Conservation (phyloP, 768 basidiomycete genomes). For the Imleria badia region DNA sequence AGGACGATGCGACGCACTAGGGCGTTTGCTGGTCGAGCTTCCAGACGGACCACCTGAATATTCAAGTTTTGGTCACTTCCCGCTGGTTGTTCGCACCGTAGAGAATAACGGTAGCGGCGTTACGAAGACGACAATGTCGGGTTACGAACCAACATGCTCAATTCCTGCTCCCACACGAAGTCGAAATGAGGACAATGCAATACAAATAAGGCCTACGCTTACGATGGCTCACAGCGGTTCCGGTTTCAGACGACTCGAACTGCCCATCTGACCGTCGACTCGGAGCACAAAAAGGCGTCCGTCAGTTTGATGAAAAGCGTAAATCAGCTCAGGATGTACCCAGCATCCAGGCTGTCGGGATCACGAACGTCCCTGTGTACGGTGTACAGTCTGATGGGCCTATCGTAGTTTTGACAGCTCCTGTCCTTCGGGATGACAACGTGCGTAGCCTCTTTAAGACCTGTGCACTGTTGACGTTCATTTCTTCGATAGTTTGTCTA, state of each 20-base stretch:
- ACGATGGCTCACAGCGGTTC: too few relatives aligned
- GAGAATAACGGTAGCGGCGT: not conserved
- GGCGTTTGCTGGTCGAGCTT: slow-evolving; percentile 1
- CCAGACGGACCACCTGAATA: not conserved
- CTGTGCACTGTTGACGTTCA: not conserved
- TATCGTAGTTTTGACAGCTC: not conserved
- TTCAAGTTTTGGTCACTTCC: not conserved
- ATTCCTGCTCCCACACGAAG: too few relatives aligned
- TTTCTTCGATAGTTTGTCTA: not conserved
- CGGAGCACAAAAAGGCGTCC: slow-evolving; percentile 2
- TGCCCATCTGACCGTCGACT: slow-evolving; percentile 4
- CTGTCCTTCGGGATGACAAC: not conserved
- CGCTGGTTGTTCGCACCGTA: not conserved
- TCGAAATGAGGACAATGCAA: too few relatives aligned
- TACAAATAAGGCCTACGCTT: too few relatives aligned
- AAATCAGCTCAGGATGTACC: slow-evolving; percentile 7
- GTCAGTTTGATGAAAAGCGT: not conserved
- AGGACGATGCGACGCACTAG: slow-evolving; percentile 6
- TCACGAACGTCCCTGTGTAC: slow-evolving; percentile 1
- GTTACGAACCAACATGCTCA: too few relatives aligned
- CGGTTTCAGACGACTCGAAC: too few relatives aligned
- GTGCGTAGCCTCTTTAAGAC: not conserved
- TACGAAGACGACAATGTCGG: too few relatives aligned
- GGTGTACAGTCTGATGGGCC: slow-evolving; percentile 9
- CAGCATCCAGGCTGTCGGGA: slow-evolving; percentile 2